Evolutionary conservation across 1,139 yeast genomes (phyloP).

Genomic region (Magnusiomyces starmeri): DNA sequence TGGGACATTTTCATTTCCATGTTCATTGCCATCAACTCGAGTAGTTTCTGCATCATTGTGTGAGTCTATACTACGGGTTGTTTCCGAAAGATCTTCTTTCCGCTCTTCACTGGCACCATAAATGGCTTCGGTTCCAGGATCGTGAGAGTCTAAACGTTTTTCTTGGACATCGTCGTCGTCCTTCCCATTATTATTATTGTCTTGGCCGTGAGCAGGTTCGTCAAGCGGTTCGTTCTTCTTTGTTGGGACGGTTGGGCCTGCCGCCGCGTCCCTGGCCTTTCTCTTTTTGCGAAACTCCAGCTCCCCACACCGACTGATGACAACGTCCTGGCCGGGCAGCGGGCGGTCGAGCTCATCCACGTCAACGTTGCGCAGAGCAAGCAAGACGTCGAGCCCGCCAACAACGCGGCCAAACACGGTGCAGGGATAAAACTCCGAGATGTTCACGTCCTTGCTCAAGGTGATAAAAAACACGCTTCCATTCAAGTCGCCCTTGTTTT

Average conservation of each 20-base stretch:
- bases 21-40: too few species aligned
- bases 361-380: constrained; percentile 25
- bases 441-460: constrained; percentile 35
- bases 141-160: too few species aligned
- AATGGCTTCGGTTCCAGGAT: too few species aligned
- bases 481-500: constrained; percentile 26
- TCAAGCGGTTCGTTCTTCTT: background rate
- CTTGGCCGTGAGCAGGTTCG: background rate
- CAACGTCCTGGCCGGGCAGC: constrained; percentile 38
- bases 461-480: constrained; percentile 67
- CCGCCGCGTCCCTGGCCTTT: too few species aligned
- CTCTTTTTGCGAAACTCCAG: constrained; percentile 22
- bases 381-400: constrained; percentile 62
- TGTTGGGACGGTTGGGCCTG: background rate
- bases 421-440: constrained; percentile 39
- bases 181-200: too few species aligned
- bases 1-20: too few species aligned
- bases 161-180: too few species aligned
- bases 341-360: constrained; percentile 34
- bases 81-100: too few species aligned
- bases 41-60: too few species aligned
- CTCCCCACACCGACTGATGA: constrained; percentile 56
- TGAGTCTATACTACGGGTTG: too few species aligned
- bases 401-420: constrained; percentile 60
- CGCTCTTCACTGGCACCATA: too few species aligned